Evolutionary conservation across 257 asterid genomes (phyloP).

Genomic region (Cordia subcordata): DNA sequence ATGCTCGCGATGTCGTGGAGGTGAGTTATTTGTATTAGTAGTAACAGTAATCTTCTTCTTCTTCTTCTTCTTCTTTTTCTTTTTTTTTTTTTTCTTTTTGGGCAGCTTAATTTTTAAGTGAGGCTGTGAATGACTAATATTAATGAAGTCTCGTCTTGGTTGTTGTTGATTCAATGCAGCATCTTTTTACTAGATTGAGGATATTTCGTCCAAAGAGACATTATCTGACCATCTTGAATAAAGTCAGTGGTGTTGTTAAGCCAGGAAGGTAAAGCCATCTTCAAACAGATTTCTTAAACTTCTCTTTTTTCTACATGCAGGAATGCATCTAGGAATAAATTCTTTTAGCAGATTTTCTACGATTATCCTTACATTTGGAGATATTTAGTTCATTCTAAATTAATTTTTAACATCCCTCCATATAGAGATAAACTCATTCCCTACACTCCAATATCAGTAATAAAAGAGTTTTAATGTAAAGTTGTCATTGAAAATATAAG

Average conservation of each 20-base stretch:
- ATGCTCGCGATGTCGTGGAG: slow-evolving; percentile 59
- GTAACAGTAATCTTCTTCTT: neutral
- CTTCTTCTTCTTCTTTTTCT: neutral
- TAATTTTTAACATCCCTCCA: too few relatives aligned
- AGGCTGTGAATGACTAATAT: neutral
- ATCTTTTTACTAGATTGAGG: slow-evolving; percentile 41
- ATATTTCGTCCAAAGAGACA: slow-evolving; percentile 49
- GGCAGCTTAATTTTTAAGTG: neutral
- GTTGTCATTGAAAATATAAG: too few relatives aligned
- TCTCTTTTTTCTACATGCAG: too few relatives aligned
- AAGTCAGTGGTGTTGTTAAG: slow-evolving; percentile 61
- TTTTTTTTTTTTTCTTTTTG: too few relatives aligned
- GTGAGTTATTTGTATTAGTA: slow-evolving; percentile 25
- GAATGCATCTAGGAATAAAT: too few relatives aligned
- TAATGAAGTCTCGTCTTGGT: neutral
- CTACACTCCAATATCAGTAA: too few relatives aligned
- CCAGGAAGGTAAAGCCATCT: slow-evolving; percentile 95
- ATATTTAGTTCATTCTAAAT: too few relatives aligned
- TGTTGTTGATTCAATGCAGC: slow-evolving; percentile 34
- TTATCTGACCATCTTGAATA: slow-evolving; percentile 56
- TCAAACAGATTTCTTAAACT: too few relatives aligned
- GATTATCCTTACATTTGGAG: too few relatives aligned
- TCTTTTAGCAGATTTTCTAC: too few relatives aligned
- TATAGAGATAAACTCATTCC: too few relatives aligned
- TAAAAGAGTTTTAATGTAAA: too few relatives aligned